Base-by-base conservation (phyloP, 2,329 filamentous ascomycete genomes). In the Pseudogymnoascus sp. region DNA sequence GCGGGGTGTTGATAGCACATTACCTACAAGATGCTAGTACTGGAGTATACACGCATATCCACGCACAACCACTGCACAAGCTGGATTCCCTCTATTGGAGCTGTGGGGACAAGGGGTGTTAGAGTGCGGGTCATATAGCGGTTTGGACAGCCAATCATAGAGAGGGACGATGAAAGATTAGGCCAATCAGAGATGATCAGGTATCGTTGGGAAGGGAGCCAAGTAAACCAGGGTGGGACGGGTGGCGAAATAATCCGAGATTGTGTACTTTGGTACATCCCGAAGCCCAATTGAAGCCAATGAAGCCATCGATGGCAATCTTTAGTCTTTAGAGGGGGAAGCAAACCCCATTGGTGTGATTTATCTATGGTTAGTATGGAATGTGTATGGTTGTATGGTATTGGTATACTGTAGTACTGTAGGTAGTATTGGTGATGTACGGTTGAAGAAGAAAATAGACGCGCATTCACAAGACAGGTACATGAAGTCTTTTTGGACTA, bases 181-280 rank as follows among this genome's bases (percentile, higher is more conserved):
- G 5, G 11, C 40, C 40, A 44, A 44, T 44, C 40, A 44, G 3
- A 44, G 10, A 1, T 23, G 18, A 12, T 47, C 42, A 47, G 21
- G 21, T 25, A 47, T 47, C 21, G n/a, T 25, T 47, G 12, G 21
- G 42, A 6, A 47, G 42, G 12, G 42, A 25, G 31, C n/a, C 37
- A 40, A 40, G 37, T 16, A 40, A 14, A 50, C 21, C n/a, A 53
- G 44, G 44, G 44, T 53, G 44, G 44, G 44, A 53, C 44, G 44
- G 44, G 44, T 53, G 44, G 44, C 44, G 23, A 53, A 53, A 53
- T 53, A 28, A 53, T 53, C 44, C 44, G 44, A 53, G 44, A 53
- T 53, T 53, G 23, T 23, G 44, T 28, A 53, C 44, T 4, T 31
- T 50, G 42, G 21, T 50, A 50, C 21, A 23, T 47, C 1, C 3